These are phyloP conservation scores for Mitragyna speciosa DNA, from an alignment of 257 asterid species.

Conservation along the genomic window DNA sequence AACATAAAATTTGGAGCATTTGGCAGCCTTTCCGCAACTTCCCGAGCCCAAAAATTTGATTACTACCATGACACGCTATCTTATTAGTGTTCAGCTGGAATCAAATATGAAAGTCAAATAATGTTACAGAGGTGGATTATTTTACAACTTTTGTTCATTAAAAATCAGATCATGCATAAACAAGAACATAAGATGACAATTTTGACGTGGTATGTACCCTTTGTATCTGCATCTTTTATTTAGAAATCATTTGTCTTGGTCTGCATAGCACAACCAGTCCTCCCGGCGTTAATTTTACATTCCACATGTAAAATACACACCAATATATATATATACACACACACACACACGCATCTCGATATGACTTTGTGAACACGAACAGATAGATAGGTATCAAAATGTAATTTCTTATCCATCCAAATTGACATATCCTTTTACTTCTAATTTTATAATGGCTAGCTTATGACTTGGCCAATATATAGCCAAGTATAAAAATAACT, in stretches of 20 bases:
- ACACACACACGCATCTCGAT: too few relatives aligned
- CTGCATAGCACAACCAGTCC: conserved; percentile 6
- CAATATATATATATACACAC: not conserved
- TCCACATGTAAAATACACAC: not conserved
- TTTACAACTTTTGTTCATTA: not conserved
- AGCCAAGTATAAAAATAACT: conserved; percentile 1
- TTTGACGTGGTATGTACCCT: not conserved
- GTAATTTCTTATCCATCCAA: not conserved
- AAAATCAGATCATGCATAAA: not conserved
- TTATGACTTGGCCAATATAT: not conserved
- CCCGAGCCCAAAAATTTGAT: too few relatives aligned
- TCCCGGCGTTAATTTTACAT: not conserved
- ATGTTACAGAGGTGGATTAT: not conserved
- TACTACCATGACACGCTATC: not conserved
- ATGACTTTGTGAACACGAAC: not conserved
- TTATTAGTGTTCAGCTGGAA: not conserved
- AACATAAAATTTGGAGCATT: too few relatives aligned
- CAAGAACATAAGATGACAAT: not conserved
- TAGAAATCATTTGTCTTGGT: not conserved
- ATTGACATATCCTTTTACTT: not conserved
- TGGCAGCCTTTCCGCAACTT: not conserved
- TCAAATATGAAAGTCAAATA: not conserved
- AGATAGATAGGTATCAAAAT: not conserved
- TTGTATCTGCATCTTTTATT: not conserved
- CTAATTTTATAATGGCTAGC: not conserved